phyloP scores from a whole-genome alignment of 192 early-diverging fungal genomes.

The Entomortierella lignicola region DNA sequence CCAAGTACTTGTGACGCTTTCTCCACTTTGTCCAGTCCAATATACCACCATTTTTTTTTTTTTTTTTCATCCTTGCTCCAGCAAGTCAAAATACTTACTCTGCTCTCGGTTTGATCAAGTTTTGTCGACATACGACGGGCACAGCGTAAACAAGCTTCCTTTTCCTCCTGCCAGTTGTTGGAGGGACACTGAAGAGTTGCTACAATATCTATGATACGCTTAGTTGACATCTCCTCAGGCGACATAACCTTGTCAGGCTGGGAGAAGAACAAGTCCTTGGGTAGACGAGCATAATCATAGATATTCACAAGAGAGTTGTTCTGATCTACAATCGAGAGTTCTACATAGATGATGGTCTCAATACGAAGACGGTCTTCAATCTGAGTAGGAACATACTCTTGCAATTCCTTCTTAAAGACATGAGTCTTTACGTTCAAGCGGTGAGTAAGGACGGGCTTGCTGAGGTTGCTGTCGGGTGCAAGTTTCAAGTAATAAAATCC shows the following conservation, averaged over 20 bases:
- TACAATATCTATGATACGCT: slow-evolving; percentile 39
- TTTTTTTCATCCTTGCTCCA: too few species aligned
- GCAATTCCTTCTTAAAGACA: slow-evolving; percentile 53
- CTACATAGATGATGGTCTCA: slow-evolving; percentile 53
- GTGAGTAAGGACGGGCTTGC: slow-evolving; percentile 15
- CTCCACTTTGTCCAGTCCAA: too few species aligned
- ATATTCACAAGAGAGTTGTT: slow-evolving; percentile 15
- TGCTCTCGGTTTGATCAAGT: slow-evolving; percentile 44
- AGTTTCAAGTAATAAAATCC: not conserved
- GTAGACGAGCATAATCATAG: slow-evolving; percentile 49
- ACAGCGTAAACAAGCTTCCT: slow-evolving; percentile 49
- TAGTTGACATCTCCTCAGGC: slow-evolving; percentile 37
- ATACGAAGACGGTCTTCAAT: slow-evolving; percentile 56
- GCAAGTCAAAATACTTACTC: slow-evolving; percentile 32
- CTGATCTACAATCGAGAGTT: slow-evolving; percentile 51
- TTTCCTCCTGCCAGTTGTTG: slow-evolving; percentile 51
- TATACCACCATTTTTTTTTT: too few species aligned
- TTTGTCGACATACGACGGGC: slow-evolving; percentile 54
- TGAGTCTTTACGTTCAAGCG: slow-evolving; percentile 55
- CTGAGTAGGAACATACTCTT: slow-evolving; percentile 52
- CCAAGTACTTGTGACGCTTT: too few species aligned
- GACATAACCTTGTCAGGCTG: slow-evolving; percentile 51
- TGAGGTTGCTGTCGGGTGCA: slow-evolving; percentile 7
- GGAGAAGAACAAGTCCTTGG: slow-evolving; percentile 46
- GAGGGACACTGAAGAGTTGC: slow-evolving; percentile 50